Conservation (phyloP, 2,329 filamentous ascomycete species). For the Cryphonectria japonica region DNA sequence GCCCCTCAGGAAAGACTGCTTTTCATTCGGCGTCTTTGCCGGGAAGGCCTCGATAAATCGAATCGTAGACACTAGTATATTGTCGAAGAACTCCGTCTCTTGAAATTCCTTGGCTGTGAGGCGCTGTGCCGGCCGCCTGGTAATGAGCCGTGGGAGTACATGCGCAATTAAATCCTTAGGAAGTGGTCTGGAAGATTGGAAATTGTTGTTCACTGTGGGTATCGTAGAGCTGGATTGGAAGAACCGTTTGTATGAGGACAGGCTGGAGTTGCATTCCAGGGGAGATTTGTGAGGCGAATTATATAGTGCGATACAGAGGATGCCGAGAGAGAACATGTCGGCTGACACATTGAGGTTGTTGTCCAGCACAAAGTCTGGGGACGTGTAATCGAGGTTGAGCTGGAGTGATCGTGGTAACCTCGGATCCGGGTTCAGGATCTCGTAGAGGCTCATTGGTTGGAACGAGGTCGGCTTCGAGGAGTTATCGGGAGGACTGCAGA, state of each 20-base stretch:
- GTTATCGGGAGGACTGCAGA: conserved; percentile 79
- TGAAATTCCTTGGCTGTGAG: conserved; percentile 91
- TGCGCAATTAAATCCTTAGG: conserved; percentile 76
- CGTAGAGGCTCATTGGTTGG: conserved; percentile 78
- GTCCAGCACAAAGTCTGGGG: conserved; percentile 92
- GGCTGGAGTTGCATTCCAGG: conserved; percentile 77
- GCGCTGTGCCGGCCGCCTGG: conserved; percentile 82
- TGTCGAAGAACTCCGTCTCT: conserved; percentile 94
- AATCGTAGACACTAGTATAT: conserved; percentile 93
- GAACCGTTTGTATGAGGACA: conserved; percentile 82
- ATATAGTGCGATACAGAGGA: conserved; percentile 87
- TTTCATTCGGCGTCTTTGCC: conserved; percentile 89
- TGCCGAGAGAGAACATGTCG: conserved; percentile 91
- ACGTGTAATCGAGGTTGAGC: conserved; percentile 89
- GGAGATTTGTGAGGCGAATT: conserved; percentile 93
- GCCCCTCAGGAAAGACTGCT: conserved; percentile 87
- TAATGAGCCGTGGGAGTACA: conserved; percentile 84
- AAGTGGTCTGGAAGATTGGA: conserved; percentile 76
- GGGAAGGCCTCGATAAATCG: conserved; percentile 91
- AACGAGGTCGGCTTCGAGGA: conserved; percentile 77
- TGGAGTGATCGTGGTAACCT: conserved; percentile 82
- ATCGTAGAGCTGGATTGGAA: conserved; percentile 79
- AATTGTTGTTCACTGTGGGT: conserved; percentile 82
- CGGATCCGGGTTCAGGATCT: conserved; percentile 83
- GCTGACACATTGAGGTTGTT: conserved; percentile 81